Evolutionary conservation across 768 basidiomycete species (phyloP).

Genomic region (Tephrocybe sp.): DNA sequence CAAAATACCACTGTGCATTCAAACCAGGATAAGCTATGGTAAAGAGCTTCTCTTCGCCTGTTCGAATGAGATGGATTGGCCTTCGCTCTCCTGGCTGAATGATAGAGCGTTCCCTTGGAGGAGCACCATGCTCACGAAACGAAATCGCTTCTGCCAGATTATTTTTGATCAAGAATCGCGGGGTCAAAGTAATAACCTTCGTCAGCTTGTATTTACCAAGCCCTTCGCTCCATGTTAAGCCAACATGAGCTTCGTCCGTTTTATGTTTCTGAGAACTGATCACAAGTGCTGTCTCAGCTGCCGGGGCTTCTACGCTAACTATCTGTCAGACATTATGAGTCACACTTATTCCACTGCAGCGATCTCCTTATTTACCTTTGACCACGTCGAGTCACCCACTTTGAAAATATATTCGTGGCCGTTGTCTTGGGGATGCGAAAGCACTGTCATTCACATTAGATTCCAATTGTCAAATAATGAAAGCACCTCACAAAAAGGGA

Average conservation of each 20-base stretch:
- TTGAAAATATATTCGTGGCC: constrained; percentile 85
- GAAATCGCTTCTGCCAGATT: constrained; percentile 65
- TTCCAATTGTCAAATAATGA: neutral
- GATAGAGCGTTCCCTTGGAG: constrained; percentile 58
- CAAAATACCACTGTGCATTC: constrained; percentile 73
- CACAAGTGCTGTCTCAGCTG: constrained; percentile 84
- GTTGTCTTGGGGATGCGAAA: constrained; percentile 79
- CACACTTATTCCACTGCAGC: neutral
- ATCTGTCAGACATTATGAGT: constrained; percentile 39
- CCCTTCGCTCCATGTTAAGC: constrained; percentile 91
- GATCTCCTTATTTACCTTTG: constrained; percentile 53
- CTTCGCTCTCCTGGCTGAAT: constrained; percentile 69
- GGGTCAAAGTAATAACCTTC: constrained; percentile 89
- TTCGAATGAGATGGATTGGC: constrained; percentile 66
- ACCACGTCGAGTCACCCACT: constrained; percentile 85
- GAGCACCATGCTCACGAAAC: constrained; percentile 83
- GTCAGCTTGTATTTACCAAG: constrained; percentile 96
- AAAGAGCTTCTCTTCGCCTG: constrained; percentile 70
- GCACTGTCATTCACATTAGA: constrained; percentile 48
- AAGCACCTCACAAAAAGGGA: constrained; percentile 73
- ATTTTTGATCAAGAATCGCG: constrained; percentile 91
- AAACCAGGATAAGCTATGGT: constrained; percentile 87
- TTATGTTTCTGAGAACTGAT: constrained; percentile 63
- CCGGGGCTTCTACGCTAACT: constrained; percentile 89
- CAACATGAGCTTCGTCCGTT: constrained; percentile 73